Base-by-base conservation (phyloP, 441 rosid genomes). In the Aleurites moluccanus region DNA sequence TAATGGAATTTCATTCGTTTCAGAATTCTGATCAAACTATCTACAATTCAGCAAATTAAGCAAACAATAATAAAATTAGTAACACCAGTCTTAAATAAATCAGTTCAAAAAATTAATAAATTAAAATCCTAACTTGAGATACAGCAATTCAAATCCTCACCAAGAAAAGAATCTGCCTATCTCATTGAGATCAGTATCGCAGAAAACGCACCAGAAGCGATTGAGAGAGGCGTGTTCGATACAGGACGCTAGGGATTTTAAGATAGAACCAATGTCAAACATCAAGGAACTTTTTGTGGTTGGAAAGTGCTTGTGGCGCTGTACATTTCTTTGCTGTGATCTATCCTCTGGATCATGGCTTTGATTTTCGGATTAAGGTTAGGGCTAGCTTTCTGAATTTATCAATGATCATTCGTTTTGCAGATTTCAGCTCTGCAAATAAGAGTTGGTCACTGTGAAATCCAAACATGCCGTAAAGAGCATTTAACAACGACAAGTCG, bases 151-250 rank as follows among this genome's bases (percentile, higher is more conserved):
- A 18, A 35, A 47, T 44, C 3, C 79, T 73, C 80, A 93, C 97
- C 97, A 90, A 65, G 91, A 88, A 45, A 92, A 89, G 78, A 86
- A 83, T 86, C 92, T 92, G 52, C 80, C 86, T 15, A 75, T 75
- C 82, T 93, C 98, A 56, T 77, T 77, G 35, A 93, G 69, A 55
- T 89, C 97, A 49, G 70, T 63, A 52, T 91, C 97, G 73, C 99
- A 93, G 86, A 93, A 85, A 83, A 90, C 88, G 79, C 96, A 90
- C 97, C 98, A 91, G 50, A 92, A 78, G 73, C 94, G 89, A 80
- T 87, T 88, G 50, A 80, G 84, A 55, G 88, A 85, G 65, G 88
- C 85, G 78, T 80, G 83, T 47, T 88, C 91, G 84, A 28, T 83
- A 85, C 70, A 93, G 83, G 67, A 79, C 21, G 83, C 64, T 80